phyloP scores from a whole-genome alignment of 2,329 filamentous ascomycete genomes.

The Arthrobotrys sphaeroides region DNA sequence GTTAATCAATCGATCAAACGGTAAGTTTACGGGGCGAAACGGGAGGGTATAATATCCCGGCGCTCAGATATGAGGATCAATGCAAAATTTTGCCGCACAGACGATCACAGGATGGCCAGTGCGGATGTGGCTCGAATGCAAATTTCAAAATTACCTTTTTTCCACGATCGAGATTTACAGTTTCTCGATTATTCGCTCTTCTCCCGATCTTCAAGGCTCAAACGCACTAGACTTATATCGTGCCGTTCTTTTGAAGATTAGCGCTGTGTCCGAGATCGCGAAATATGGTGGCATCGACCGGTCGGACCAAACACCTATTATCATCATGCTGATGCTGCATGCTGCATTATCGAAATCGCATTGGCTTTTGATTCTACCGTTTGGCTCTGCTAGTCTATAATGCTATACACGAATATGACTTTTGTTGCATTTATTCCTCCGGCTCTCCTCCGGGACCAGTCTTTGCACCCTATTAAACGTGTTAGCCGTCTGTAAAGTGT shows the following conservation, averaged over 20 bases:
- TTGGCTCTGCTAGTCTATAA: conserved; percentile 25
- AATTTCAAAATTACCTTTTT: too few species aligned
- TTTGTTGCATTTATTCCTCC: conserved; percentile 34
- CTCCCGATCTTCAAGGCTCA: too few species aligned
- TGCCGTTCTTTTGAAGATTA: too few species aligned
- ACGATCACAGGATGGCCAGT: neutral
- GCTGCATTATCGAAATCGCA: neutral
- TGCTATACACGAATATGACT: conserved; percentile 39
- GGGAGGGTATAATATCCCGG: too few species aligned
- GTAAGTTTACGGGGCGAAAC: too few species aligned
- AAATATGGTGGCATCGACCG: too few species aligned
- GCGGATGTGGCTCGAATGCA: neutral
- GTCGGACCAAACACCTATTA: neutral
- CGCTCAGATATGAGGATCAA: neutral
- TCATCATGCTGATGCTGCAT: neutral
- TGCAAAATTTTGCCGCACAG: neutral
- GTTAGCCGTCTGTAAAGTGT: conserved; percentile 16
- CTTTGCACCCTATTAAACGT: conserved; percentile 53
- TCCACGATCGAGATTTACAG: too few species aligned
- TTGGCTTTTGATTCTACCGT: conserved; percentile 41
- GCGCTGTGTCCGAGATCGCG: too few species aligned
- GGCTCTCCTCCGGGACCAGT: conserved; percentile 55
- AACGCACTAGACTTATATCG: too few species aligned
- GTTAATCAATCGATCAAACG: too few species aligned
- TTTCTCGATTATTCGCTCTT: too few species aligned